A percentile compares a stretch with the other conserved stretches of the same genome.
Conservation (phyloP, 2,329 filamentous ascomycete genomes). For the Lecanicillium sp. region DNA sequence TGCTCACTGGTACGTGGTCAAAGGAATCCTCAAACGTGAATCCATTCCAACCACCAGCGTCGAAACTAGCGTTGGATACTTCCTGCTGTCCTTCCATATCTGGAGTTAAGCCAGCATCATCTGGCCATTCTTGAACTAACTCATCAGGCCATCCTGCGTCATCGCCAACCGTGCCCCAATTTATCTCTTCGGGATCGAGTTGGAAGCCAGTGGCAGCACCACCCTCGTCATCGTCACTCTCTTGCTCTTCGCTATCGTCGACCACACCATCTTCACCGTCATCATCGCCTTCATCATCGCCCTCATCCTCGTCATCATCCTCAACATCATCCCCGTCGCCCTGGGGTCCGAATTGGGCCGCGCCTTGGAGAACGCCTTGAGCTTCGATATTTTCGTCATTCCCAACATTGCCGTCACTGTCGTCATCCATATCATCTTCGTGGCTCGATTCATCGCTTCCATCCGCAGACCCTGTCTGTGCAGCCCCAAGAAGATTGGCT, state of each 20-base stretch:
- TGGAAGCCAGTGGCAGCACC: too few relatives aligned
- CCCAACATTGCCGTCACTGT: conserved; percentile 10
- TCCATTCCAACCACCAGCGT: too few relatives aligned
- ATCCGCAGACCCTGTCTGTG: too few relatives aligned
- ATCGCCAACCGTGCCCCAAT: too few relatives aligned
- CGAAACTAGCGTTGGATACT: too few relatives aligned
- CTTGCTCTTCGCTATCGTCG: conserved; percentile 10
- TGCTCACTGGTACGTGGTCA: conserved; percentile 3
- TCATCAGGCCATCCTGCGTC: too few relatives aligned
- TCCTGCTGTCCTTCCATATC: too few relatives aligned
- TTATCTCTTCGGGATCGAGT: too few relatives aligned
- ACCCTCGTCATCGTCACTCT: not conserved
- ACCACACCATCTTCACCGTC: too few relatives aligned
- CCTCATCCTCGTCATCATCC: conserved; percentile 8
- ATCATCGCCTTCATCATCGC: not conserved
- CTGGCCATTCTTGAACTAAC: not conserved
- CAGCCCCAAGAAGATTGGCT: not conserved
- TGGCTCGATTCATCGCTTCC: not conserved
- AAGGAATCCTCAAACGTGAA: conserved; percentile 7
- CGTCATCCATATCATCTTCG: conserved; percentile 7
- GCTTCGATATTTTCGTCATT: not conserved
- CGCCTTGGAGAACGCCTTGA: conserved; percentile 10
- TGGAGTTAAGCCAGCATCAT: not conserved
- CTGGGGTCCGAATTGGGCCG: not conserved
- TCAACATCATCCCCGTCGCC: too few relatives aligned